These are phyloP conservation scores for Pythium vanterpoolii DNA, from an alignment of 352 stramenopile genomes.

Conservation along the genomic window DNA sequence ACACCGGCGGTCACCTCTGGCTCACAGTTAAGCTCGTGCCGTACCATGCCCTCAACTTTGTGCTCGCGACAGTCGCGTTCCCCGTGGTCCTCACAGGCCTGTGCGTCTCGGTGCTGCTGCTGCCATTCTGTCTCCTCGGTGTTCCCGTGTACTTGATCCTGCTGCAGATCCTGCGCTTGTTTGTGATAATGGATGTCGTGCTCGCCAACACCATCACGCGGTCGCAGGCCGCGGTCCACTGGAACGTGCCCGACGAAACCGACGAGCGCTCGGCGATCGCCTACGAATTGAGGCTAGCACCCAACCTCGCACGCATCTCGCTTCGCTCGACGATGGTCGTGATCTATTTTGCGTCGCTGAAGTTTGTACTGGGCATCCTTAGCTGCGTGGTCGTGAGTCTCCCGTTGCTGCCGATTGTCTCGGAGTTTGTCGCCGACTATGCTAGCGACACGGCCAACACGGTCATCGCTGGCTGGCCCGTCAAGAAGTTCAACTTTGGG, in stretches of 20 bases:
- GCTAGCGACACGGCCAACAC: conserved; percentile 19
- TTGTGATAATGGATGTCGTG: conserved; percentile 50
- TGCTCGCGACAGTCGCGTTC: conserved; percentile 48
- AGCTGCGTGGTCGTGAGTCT: conserved; percentile 29
- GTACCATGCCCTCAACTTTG: conserved; percentile 65
- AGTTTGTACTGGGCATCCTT: conserved; percentile 35
- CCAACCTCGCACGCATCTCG: conserved; percentile 17
- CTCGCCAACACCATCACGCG: conserved; percentile 66
- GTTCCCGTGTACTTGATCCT: conserved; percentile 62
- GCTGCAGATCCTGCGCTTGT: conserved; percentile 44
- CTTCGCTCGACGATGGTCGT: conserved; percentile 27
- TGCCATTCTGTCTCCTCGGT: conserved; percentile 66
- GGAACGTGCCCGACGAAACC: conserved; percentile 6
- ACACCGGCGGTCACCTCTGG: conserved; percentile 14
- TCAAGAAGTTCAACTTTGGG: conserved; percentile 30
- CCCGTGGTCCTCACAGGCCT: conserved; percentile 47
- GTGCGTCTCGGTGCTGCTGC: conserved; percentile 40
- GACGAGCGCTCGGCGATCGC: conserved; percentile 5
- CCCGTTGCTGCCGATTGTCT: conserved; percentile 31
- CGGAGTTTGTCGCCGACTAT: conserved; percentile 26
- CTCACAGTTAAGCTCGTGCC: conserved; percentile 39
- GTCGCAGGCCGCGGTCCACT: conserved; percentile 16
- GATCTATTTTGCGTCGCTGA: conserved; percentile 43
- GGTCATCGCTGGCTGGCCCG: conserved; percentile 15
- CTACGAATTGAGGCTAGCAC: conserved; percentile 11